Base-by-base conservation (phyloP, 306 rosid genomes). In the Castanea sativa region DNA sequence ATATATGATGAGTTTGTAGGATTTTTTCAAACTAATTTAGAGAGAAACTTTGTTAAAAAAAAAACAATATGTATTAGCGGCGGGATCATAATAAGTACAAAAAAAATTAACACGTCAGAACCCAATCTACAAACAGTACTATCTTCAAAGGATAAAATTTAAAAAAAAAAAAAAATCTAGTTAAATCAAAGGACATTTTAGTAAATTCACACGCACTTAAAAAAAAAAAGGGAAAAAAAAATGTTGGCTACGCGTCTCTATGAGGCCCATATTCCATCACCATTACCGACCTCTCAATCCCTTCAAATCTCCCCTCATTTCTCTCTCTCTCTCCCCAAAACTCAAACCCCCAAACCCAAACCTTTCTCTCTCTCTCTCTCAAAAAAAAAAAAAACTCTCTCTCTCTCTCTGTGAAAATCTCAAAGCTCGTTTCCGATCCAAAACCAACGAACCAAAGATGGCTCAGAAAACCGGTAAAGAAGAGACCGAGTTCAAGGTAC, bases 401-500 rank as follows among this genome's bases (percentile, higher is more conserved):
- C 56, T 71, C 41, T 55, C 20, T 59, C 7, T 30, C 73, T 41
- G 3, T 8, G 58, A 52, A 58, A 51, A 69, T 61, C 68, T 20
- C 43, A 19, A 21, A 71, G 74, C 45, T 8, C 12, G 45, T 41
- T 41, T 11, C 45, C 45, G 45, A 41, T 12, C 65, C 19, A 21
- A 53, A n/a, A 67, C 4, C 8, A 19, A 16, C 8, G 5, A n/a
- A 67, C 4, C 19, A 19, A 16, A 3, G 5, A 85, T 91, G 98
- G 93, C 92, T 49, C 97, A 91, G 83, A 91, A 93, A 58, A 85
- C 97, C 7, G 98, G 83, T 76, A 87, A 94, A 82, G 98, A 93
- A 70, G 98, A 93, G 84, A 86, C 93, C 43, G 98, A 93, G 69
- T 89, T 89, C 90, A 93, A 93, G 83, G 98, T 93, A 1, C 94